Conservation (phyloP, 805 yeast species). For the Metschnikowia picachoensis region DNA sequence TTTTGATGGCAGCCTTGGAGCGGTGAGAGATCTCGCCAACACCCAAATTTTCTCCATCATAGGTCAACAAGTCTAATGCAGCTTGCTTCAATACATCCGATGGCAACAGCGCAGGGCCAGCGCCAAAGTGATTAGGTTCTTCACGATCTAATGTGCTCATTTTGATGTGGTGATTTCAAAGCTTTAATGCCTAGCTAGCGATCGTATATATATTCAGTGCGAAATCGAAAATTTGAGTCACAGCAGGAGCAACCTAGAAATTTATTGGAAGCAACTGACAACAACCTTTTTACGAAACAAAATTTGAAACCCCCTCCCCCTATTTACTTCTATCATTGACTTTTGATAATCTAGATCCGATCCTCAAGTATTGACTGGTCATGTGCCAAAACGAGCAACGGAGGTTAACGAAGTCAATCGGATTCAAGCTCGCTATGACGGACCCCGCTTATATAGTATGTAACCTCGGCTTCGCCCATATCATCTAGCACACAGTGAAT, state of each 20-base stretch:
- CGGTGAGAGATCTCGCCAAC: constrained; percentile 97
- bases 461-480: constrained; percentile 58
- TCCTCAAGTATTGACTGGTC: too few relatives aligned
- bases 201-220: not conserved
- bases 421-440: constrained; percentile 5
- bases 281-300: not conserved
- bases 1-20: constrained; percentile 71
- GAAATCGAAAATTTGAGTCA: not conserved
- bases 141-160: constrained; percentile 49
- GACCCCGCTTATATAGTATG: constrained; percentile 52
- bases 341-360: too few relatives aligned
- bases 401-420: not conserved
- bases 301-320: too few relatives aligned
- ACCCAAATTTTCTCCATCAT: constrained; percentile 70
- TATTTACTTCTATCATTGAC: too few relatives aligned
- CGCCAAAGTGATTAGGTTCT: constrained; percentile 85
- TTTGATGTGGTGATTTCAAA: not conserved
- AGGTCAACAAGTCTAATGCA: constrained; percentile 75
- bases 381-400: too few relatives aligned
- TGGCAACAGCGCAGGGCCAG: constrained; percentile 97
- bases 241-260: constrained; percentile 2
- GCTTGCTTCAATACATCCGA: constrained; percentile 82
- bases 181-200: not conserved
- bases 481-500: constrained; percentile 67
- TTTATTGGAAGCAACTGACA: too few relatives aligned